These are phyloP conservation scores for Collybiopsis confluens DNA, from an alignment of 768 basidiomycete species.

Conservation along the genomic window DNA sequence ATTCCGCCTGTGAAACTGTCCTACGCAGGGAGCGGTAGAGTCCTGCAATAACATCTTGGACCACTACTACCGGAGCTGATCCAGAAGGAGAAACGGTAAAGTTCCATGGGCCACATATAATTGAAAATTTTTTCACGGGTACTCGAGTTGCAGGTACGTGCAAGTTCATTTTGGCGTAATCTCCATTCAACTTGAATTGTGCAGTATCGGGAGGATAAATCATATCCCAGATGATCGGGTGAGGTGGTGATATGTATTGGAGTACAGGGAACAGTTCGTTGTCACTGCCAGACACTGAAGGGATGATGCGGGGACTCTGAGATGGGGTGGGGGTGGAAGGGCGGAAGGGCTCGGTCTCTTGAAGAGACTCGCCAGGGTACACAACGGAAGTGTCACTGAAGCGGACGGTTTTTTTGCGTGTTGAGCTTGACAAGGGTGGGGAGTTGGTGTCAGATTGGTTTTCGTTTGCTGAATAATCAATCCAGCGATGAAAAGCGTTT, in stretches of 20 bases:
- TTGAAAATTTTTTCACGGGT: background rate
- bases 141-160: conserved; percentile 5
- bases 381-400: conserved; percentile 15
- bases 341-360: conserved; percentile 15
- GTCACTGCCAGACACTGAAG: too few species aligned
- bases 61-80: conserved; percentile 5
- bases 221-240: conserved; percentile 13
- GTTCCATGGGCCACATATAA: conserved; percentile 6
- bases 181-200: background rate
- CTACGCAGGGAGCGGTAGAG: conserved; percentile 4
- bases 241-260: background rate
- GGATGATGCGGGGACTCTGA: background rate
- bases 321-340: conserved; percentile 14
- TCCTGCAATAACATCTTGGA: conserved; percentile 8
- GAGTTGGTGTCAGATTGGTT: too few species aligned
- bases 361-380: conserved; percentile 14
- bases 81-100: background rate
- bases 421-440: too few species aligned
- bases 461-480: too few species aligned
- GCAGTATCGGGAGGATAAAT: conserved; percentile 9
- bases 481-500: too few species aligned
- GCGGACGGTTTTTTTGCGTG: conserved; percentile 9
- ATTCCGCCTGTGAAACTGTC: background rate
- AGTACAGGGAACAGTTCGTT: conserved; percentile 9
- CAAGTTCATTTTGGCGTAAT: background rate